Evolutionary conservation across 2,329 filamentous ascomycete genomes (phyloP).

Genomic region (Aspergillus fructus): DNA sequence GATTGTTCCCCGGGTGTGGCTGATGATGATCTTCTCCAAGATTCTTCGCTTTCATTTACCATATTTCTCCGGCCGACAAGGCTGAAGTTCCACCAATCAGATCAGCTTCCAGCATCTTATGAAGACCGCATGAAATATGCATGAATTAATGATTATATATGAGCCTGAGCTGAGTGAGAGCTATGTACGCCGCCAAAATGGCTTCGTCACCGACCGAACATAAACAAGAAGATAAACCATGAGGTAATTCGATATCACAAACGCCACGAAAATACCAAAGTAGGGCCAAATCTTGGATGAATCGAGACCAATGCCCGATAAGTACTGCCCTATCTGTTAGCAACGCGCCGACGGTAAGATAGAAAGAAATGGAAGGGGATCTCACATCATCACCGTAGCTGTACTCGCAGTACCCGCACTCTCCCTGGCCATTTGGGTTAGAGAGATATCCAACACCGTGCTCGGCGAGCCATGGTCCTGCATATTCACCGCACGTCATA

Average conservation of each 20-base stretch:
- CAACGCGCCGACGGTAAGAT: neutral
- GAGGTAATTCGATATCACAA: slow-evolving; percentile 34
- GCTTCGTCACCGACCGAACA: slow-evolving; percentile 32
- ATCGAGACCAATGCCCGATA: slow-evolving; percentile 30
- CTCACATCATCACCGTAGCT: slow-evolving; percentile 40
- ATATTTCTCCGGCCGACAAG: neutral
- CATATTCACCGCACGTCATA: slow-evolving; percentile 71
- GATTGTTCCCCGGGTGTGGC: neutral
- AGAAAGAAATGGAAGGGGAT: neutral
- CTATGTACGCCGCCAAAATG: slow-evolving; percentile 22
- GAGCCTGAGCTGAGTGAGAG: neutral
- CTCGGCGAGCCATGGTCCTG: slow-evolving; percentile 63
- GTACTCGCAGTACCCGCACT: slow-evolving; percentile 80
- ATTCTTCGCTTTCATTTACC: neutral
- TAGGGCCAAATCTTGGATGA: slow-evolving; percentile 36
- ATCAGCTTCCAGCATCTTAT: neutral
- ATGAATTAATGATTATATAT: neutral
- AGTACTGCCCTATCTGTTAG: slow-evolving; percentile 23
- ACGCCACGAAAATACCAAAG: slow-evolving; percentile 35
- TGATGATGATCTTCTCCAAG: neutral
- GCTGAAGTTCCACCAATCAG: slow-evolving; percentile 9
- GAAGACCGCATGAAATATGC: too few species aligned
- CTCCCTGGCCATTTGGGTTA: slow-evolving; percentile 57
- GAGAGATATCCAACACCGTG: slow-evolving; percentile 71
- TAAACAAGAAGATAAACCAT: slow-evolving; percentile 38